Percentiles rank a stretch among this genome's conserved stretches.
These are phyloP conservation scores for Brassica cretica DNA, from an alignment of 345 rosid species.

Conservation along the genomic window DNA sequence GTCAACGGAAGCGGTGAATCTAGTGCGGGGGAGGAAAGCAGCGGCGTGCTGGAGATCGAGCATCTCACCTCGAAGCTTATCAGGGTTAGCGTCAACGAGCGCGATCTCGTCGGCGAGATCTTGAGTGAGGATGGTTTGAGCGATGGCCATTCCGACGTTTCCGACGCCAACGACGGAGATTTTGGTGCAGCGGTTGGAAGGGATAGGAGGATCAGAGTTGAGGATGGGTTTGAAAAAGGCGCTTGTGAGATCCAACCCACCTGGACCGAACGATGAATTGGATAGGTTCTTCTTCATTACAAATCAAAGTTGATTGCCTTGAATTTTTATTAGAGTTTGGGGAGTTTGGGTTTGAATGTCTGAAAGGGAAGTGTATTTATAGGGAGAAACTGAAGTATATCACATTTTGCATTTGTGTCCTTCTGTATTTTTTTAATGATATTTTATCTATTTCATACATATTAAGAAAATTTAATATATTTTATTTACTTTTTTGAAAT, in stretches of 20 bases:
- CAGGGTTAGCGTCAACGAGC: slow-evolving; percentile 64
- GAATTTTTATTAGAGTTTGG: background rate
- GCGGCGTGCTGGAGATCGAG: slow-evolving; percentile 99
- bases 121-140: slow-evolving; percentile 91
- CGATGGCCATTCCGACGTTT: slow-evolving; percentile 96
- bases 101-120: slow-evolving; percentile 73
- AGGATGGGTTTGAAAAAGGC: slow-evolving; percentile 71
- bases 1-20: slow-evolving; percentile 70
- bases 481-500: too few relatives aligned
- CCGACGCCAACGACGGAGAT: slow-evolving; percentile 83
- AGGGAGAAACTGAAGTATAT: background rate
- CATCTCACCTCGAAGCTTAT: slow-evolving; percentile 90
- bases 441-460: too few relatives aligned
- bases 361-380: background rate
- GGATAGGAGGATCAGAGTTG: slow-evolving; percentile 52
- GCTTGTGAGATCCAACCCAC: slow-evolving; percentile 59
- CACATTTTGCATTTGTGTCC: background rate
- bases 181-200: slow-evolving; percentile 61
- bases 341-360: background rate
- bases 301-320: background rate
- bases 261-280: slow-evolving; percentile 58
- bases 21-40: slow-evolving; percentile 89
- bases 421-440: too few relatives aligned
- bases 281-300: slow-evolving; percentile 63
- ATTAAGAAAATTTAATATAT: too few relatives aligned